A percentile compares a stretch with the other conserved stretches of the same genome.
Evolutionary conservation across 768 basidiomycete genomes (phyloP).

Genomic region (Collybia sordida): DNA sequence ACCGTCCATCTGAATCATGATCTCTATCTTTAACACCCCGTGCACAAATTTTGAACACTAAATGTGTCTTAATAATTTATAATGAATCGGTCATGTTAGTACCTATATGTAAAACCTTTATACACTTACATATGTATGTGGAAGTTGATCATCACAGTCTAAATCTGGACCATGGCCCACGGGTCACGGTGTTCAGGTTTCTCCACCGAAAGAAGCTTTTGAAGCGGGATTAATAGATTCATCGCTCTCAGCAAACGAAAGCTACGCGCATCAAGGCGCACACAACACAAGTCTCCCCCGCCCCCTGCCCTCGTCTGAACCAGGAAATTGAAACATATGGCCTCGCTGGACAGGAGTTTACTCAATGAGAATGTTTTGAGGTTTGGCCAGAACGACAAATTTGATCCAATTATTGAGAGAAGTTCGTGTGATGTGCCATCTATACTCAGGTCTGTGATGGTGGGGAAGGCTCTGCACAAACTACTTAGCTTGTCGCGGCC

Average conservation of each 20-base stretch:
- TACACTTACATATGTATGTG: too few relatives aligned
- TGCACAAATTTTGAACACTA: too few relatives aligned
- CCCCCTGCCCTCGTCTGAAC: conserved; percentile 22
- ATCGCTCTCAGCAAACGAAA: conserved; percentile 31
- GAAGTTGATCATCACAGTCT: too few relatives aligned
- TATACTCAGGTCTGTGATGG: conserved; percentile 28
- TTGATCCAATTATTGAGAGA: conserved; percentile 16
- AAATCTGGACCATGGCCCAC: too few relatives aligned
- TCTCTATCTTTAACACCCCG: too few relatives aligned
- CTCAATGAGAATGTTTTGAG: conserved; percentile 32
- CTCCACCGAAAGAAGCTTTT: conserved; percentile 28
- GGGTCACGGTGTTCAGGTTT: conserved; percentile 10
- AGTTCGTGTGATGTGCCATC: conserved; percentile 32
- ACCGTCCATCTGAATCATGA: too few relatives aligned
- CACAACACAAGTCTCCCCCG: conserved; percentile 14
- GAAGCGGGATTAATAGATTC: conserved; percentile 25
- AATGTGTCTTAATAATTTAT: too few relatives aligned
- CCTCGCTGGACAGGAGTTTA: conserved; percentile 30
- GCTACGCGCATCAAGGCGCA: conserved; percentile 37
- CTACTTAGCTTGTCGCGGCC: conserved; percentile 27
- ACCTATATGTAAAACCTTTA: too few relatives aligned
- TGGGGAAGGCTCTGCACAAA: conserved; percentile 34
- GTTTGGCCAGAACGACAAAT: conserved; percentile 28
- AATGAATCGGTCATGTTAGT: too few relatives aligned
- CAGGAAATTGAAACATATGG: conserved; percentile 28